Percentiles rank a stretch among this genome's conserved stretches.
Conservation (phyloP, 352 stramenopile genomes). For the Salisapilia sapeloensis region DNA sequence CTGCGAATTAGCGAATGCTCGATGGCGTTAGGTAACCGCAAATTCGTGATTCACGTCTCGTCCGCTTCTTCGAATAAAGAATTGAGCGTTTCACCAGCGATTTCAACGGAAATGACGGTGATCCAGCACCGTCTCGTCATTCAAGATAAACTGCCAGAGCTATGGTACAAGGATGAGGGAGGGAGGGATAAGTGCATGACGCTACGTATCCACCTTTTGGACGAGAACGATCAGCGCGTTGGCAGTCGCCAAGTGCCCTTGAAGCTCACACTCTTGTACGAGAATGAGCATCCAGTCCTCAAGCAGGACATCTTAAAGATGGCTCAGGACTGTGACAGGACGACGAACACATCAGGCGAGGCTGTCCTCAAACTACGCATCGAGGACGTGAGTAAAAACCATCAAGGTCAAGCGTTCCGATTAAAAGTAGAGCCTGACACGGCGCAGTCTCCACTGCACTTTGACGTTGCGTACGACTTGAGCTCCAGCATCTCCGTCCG, state of each 20-base stretch:
- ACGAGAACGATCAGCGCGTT: conserved; percentile 64
- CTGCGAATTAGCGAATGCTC: conserved; percentile 70
- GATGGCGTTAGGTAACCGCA: conserved; percentile 75
- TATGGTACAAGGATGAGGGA: conserved; percentile 80
- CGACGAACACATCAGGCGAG: conserved; percentile 72
- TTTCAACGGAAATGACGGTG: conserved; percentile 69
- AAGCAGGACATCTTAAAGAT: conserved; percentile 93
- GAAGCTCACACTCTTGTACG: conserved; percentile 69
- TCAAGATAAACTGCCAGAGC: conserved; percentile 63
- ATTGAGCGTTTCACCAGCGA: conserved; percentile 36
- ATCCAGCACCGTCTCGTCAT: conserved; percentile 75
- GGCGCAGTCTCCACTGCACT: conserved; percentile 68
- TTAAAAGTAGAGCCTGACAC: conserved; percentile 86
- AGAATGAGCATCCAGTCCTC: conserved; percentile 79
- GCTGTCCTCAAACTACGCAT: conserved; percentile 83
- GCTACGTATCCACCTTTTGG: conserved; percentile 57
- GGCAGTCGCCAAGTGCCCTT: conserved; percentile 57
- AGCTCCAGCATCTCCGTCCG: conserved; percentile 86
- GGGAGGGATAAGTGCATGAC: conserved; percentile 77
- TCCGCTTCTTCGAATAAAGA: conserved; percentile 15
- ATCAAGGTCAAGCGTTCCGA: conserved; percentile 89
- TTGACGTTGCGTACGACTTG: conserved; percentile 81
- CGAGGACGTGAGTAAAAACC: conserved; percentile 94
- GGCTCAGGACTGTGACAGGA: conserved; percentile 67
- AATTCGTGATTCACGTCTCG: conserved; percentile 71